These are phyloP conservation scores for Athelia sp. DNA, from an alignment of 1,284 basidiomycete species.

Conservation along the genomic window DNA sequence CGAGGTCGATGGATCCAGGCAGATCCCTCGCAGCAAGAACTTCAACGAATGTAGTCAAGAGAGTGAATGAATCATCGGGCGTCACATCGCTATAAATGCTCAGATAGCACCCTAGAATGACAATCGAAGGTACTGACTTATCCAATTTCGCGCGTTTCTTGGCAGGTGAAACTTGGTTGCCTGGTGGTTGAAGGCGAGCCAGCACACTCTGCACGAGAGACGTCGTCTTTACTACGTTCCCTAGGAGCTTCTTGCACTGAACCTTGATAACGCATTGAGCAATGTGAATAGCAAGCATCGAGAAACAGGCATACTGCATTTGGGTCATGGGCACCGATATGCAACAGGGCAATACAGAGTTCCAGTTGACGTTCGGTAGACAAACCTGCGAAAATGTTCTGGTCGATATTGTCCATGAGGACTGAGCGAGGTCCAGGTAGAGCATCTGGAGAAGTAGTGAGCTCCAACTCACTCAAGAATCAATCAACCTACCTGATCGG, in stretches of 20 bases:
- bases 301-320: constrained; percentile 40
- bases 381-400: constrained; percentile 49
- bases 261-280: constrained; percentile 25
- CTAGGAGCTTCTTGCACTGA: constrained; percentile 46
- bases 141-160: constrained; percentile 60
- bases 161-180: constrained; percentile 40
- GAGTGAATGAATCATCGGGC: constrained; percentile 30
- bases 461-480: not conserved
- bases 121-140: constrained; percentile 35
- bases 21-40: constrained; percentile 61
- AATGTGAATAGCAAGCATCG: not conserved
- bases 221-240: constrained; percentile 42
- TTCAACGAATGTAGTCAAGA: constrained; percentile 66
- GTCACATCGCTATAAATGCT: not conserved
- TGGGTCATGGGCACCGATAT: constrained; percentile 37
- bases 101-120: not conserved
- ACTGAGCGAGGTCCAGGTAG: constrained; percentile 28
- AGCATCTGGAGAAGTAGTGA: constrained; percentile 17
- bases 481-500: constrained; percentile 33
- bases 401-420: constrained; percentile 39
- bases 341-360: constrained; percentile 50
- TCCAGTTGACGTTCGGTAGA: constrained; percentile 47
- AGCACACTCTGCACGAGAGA: constrained; percentile 58
- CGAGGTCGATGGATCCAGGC: constrained; percentile 65
- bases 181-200: constrained; percentile 41